Base-by-base conservation (phyloP, 805 yeast species). In the Hermanozyma aechmeae region DNA sequence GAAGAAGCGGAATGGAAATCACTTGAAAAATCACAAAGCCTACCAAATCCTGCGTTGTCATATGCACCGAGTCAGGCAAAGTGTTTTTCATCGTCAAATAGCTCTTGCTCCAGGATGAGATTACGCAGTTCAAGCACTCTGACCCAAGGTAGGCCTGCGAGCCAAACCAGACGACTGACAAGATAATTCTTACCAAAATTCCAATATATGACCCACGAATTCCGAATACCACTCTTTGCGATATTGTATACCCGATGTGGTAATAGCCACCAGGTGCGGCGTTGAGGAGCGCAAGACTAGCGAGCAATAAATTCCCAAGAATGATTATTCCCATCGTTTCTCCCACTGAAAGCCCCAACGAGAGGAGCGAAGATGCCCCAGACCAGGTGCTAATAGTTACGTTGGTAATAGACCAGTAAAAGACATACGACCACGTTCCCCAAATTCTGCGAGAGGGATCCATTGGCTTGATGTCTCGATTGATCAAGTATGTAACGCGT, bases 161-260 rank as follows among this genome's bases (percentile, higher is more conserved):
- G 3, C 65, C 62, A 35, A 53, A 64, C 67, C 71, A 69, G 23
- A 71, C 63, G 20, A 62, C 52, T 13, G 67, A 58, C 24, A 70
- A 47, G 16, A 65, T 51, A 23, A 60, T 54, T 43, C 76, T 51
- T 33, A 61, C 59, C 8, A 56, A 33, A 19, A 71, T 50, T n/a
- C 66, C 68, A 16, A 68, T 31, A 25, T 46, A 53, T 4, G 68
- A 56, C 3, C 74, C 73, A 33, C 54, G 46, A 21, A 66, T 51
- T 7, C 77, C 76, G 49, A 64, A 70, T 0, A 64, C 48, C 26
- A 58, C 54, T 28, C 76, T 46, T 15, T 58, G 51, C 29, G 54
- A 53, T 8, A 70, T 55, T 3, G 75, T 61, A 37, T 56, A 71
- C 1, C 75, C 73, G 24, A 71, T 53, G 43, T 68, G 73, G 53